These are phyloP conservation scores for Pichia sporocuriosa DNA, from an alignment of 805 yeast species.

Conservation along the genomic window DNA sequence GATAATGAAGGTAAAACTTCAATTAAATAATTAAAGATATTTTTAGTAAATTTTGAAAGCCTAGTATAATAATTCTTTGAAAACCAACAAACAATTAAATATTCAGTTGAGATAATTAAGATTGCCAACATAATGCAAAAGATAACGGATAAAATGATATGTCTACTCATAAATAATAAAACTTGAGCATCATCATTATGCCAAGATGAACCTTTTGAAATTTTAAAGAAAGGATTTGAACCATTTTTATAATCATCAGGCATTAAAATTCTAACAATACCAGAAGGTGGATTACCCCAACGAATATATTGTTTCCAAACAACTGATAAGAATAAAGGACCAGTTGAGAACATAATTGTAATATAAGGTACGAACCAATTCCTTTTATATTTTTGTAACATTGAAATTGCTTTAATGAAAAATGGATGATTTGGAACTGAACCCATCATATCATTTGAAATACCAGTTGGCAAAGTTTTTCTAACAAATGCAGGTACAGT, in stretches of 20 bases:
- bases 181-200: slow-evolving; percentile 82
- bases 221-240: slow-evolving; percentile 59
- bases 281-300: slow-evolving; percentile 65
- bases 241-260: slow-evolving; percentile 66
- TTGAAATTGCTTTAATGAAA: slow-evolving; percentile 62
- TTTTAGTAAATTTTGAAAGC: slow-evolving; percentile 3
- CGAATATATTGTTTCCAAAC: slow-evolving; percentile 84
- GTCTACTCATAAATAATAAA: slow-evolving; percentile 66
- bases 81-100: slow-evolving; percentile 30
- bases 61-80: slow-evolving; percentile 7
- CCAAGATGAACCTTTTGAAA: slow-evolving; percentile 86
- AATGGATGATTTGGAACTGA: slow-evolving; percentile 82
- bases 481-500: slow-evolving; percentile 81
- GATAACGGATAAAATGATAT: slow-evolving; percentile 63
- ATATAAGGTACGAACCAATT: slow-evolving; percentile 84
- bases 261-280: slow-evolving; percentile 59
- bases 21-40: background rate
- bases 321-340: slow-evolving; percentile 80
- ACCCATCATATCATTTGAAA: slow-evolving; percentile 92
- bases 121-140: slow-evolving; percentile 60
- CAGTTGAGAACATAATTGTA: slow-evolving; percentile 90
- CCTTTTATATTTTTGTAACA: slow-evolving; percentile 53
- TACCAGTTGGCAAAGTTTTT: slow-evolving; percentile 84
- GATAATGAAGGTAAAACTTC: background rate
- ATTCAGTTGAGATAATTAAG: slow-evolving; percentile 40